Conservation (phyloP, 306 rosid species). For the Hippophae tibetana region DNA sequence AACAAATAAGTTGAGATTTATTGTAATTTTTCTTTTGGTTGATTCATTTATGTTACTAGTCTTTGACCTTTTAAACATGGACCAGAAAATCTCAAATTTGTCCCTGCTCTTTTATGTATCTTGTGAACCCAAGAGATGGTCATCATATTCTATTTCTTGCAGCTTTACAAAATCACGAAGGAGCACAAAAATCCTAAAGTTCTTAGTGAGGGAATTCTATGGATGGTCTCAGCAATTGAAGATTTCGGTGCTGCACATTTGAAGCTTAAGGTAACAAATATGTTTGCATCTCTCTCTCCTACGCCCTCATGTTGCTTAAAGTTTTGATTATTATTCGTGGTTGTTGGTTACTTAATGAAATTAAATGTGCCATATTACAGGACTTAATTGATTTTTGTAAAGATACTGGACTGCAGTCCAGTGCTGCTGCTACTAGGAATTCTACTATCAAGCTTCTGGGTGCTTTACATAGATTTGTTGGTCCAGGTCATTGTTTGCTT, state of each 20-base stretch:
- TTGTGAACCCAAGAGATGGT: constrained; percentile 4
- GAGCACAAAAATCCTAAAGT: constrained; percentile 99
- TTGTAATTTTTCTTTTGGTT: no score
- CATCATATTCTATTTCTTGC: constrained; percentile 8
- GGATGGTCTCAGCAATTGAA: constrained; percentile 97
- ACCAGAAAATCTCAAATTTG: neutral
- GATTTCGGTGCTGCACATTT: constrained; percentile 83
- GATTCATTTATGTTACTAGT: no score
- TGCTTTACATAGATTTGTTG: constrained; percentile 88
- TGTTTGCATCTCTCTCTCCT: neutral
- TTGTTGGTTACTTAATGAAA: constrained; percentile 6
- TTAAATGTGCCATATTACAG: constrained; percentile 35
- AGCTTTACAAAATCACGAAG: constrained; percentile 92
- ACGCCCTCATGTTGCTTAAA: neutral
- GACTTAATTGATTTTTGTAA: constrained; percentile 90
- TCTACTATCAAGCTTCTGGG: constrained; percentile 92
- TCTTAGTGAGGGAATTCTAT: constrained; percentile 86
- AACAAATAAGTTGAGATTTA: neutral
- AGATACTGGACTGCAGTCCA: constrained; percentile 90
- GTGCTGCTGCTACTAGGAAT: constrained; percentile 93
- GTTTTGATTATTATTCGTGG: neutral
- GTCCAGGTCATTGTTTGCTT: constrained; percentile 67
- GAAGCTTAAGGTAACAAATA: constrained; percentile 71
- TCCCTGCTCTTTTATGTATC: constrained; percentile 6
- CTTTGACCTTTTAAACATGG: neutral